Conservation (phyloP, 345 rosid genomes). For the Dipteronia sinensis region DNA sequence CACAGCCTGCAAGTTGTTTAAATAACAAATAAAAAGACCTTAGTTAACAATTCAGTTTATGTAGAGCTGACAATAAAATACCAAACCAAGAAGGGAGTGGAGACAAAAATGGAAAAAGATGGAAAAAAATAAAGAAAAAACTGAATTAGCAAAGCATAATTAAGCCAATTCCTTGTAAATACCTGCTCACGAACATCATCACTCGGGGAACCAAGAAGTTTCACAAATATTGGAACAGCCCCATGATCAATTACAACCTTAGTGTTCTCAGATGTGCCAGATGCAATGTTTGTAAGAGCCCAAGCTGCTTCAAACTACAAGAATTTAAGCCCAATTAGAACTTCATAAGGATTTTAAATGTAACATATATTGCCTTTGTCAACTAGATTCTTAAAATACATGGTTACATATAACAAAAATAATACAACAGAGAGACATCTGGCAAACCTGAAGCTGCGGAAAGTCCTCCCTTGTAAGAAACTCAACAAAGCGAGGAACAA, state of each 20-base stretch:
- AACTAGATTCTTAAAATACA: slow-evolving; percentile 6
- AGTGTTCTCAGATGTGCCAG: slow-evolving; percentile 90
- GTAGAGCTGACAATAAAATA: not conserved
- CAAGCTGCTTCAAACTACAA: slow-evolving; percentile 86
- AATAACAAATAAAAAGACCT: not conserved
- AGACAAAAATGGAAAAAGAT: not conserved
- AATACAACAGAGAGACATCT: not conserved
- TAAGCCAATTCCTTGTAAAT: not conserved
- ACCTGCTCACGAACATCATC: slow-evolving; percentile 89
- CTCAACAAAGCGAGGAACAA: slow-evolving; percentile 81
- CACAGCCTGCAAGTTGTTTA: slow-evolving; percentile 52
- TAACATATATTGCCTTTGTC: not conserved
- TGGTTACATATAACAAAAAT: not conserved
- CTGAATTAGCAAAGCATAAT: not conserved
- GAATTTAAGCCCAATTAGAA: slow-evolving; percentile 11
- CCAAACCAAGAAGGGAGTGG: not conserved
- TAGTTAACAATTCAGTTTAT: not conserved
- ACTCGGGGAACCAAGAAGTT: slow-evolving; percentile 71
- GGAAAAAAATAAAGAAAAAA: not conserved
- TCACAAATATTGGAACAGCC: slow-evolving; percentile 77
- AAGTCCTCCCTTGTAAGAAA: slow-evolving; percentile 79
- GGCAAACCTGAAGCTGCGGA: slow-evolving; percentile 79
- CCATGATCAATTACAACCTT: slow-evolving; percentile 89
- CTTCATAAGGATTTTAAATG: not conserved
- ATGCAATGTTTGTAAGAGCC: slow-evolving; percentile 89